Percentiles rank a stretch among this genome's conserved stretches.
phyloP scores from a whole-genome alignment of 2,329 filamentous ascomycete species.

The Aspergillus pseudonomiae region DNA sequence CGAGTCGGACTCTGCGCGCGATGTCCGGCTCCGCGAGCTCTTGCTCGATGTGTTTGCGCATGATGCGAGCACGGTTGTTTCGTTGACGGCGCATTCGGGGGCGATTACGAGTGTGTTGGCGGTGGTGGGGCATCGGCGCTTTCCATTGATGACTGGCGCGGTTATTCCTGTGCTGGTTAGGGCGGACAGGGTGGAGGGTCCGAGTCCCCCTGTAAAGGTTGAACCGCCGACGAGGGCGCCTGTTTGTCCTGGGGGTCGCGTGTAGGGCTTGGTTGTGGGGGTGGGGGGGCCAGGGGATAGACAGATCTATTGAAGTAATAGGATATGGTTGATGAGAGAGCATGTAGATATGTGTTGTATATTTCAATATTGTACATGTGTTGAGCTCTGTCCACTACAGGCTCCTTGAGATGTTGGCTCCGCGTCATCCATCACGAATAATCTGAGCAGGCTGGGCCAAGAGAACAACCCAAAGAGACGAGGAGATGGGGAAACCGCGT shows the following conservation, averaged over 20 bases:
- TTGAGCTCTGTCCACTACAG: background rate
- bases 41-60: constrained; percentile 57
- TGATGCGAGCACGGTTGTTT: constrained; percentile 54
- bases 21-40: constrained; percentile 48
- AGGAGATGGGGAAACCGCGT: background rate
- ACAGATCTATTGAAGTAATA: background rate
- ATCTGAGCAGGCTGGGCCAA: background rate
- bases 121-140: constrained; percentile 49
- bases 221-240: constrained; percentile 30
- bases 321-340: background rate
- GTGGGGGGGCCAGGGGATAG: background rate
- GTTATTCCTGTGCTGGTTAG: constrained; percentile 57
- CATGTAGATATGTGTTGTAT: constrained; percentile 11
- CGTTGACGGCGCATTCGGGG: constrained; percentile 62
- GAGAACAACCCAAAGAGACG: background rate
- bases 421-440: background rate
- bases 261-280: background rate
- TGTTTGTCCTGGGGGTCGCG: background rate
- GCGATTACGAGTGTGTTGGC: constrained; percentile 58
- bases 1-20: constrained; percentile 54
- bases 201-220: constrained; percentile 21
- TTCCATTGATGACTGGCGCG: constrained; percentile 52
- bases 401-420: background rate
- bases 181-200: constrained; percentile 35
- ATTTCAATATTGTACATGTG: constrained; percentile 19